Base-by-base conservation (phyloP, 495 filamentous ascomycete species). In the Lineolata rhizophorae region DNA sequence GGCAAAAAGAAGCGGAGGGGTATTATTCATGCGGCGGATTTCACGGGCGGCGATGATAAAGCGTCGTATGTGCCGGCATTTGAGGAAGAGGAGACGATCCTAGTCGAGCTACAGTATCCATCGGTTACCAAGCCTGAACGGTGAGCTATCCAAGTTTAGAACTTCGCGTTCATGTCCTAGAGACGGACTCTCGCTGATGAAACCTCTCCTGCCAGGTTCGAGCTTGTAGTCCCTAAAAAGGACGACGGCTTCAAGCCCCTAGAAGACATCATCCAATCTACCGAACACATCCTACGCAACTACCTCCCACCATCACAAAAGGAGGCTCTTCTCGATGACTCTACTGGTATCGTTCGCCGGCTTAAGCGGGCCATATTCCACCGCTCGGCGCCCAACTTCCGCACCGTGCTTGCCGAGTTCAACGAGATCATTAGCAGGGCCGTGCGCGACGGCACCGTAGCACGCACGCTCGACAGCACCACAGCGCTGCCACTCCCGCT, bases 231-330 rank as follows among this genome's bases (percentile, higher is more conserved):
- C 32, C 72, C 78, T 11, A 69, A 68, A 37, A 78, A 87, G 25
- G 66, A 57, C 19, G 64, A 73, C 34, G 69, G 87, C 43, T 93
- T 92, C 55, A 72, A 80, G 39, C 74, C 83, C 3, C 53, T 84
- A 35, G 67, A 75, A 42, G 87, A 95, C 40, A 93, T 94, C 38
- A 58, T 75, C 33, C 63, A 73, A 30, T 75, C 80, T 10, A 70
- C 92, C 29, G 67, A 81, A 35, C 62, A 64, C 17, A 72, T 92
- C 16, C 62, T 68, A 16, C 60, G 67, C 19, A 63, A 70, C 44
- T 91, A 92, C 51, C 62, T 92, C 16, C 71, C 72, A 13, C 56
- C 66, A 9, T 63, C 65, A 14, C 57, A 78, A 39, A 60, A 64
- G 11, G 60, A 67, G 19, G 51, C 59, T 27, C 76, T 92, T 39